Evolutionary conservation across 2,329 filamentous ascomycete species (phyloP).

Genomic region (Camillea tinctor): DNA sequence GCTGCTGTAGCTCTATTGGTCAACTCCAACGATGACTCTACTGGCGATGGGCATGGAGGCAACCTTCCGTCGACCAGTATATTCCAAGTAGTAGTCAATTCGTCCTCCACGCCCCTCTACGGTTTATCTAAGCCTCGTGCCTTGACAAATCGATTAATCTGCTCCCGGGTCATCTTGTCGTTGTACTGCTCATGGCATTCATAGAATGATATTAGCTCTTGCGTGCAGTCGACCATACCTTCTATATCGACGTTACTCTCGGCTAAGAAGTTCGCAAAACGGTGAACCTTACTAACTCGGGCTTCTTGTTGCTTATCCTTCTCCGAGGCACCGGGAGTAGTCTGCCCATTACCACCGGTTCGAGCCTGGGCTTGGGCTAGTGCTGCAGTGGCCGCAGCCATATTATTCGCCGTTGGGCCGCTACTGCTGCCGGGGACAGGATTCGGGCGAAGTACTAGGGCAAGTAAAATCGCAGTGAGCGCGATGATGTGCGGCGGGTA

Average conservation of each 20-base stretch:
- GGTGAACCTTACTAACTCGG: conserved; percentile 63
- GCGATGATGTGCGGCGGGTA: conserved; percentile 85
- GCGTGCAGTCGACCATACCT: conserved; percentile 82
- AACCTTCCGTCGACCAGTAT: neutral
- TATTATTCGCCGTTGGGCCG: conserved; percentile 39
- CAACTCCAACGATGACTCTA: neutral
- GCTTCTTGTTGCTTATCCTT: conserved; percentile 53
- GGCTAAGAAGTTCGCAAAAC: conserved; percentile 74
- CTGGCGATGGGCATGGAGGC: neutral
- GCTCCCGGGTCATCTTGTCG: conserved; percentile 57
- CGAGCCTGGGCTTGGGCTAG: conserved; percentile 46
- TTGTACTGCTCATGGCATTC: conserved; percentile 65
- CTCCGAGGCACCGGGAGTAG: conserved; percentile 23
- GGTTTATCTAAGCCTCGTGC: conserved; percentile 53
- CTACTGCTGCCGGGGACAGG: conserved; percentile 21
- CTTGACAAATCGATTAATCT: conserved; percentile 60
- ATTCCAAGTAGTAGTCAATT: neutral
- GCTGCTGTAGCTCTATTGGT: too few species aligned
- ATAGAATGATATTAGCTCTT: conserved; percentile 89
- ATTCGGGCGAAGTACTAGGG: conserved; percentile 73
- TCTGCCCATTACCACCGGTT: conserved; percentile 22
- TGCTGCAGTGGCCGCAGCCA: conserved; percentile 50
- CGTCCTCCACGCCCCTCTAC: conserved; percentile 7
- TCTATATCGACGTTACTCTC: conserved; percentile 84
- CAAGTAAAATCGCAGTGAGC: conserved; percentile 80